Evolutionary conservation across 2,329 filamentous ascomycete genomes (phyloP).

Genomic region (Nannizziopsis arthrosporioides): DNA sequence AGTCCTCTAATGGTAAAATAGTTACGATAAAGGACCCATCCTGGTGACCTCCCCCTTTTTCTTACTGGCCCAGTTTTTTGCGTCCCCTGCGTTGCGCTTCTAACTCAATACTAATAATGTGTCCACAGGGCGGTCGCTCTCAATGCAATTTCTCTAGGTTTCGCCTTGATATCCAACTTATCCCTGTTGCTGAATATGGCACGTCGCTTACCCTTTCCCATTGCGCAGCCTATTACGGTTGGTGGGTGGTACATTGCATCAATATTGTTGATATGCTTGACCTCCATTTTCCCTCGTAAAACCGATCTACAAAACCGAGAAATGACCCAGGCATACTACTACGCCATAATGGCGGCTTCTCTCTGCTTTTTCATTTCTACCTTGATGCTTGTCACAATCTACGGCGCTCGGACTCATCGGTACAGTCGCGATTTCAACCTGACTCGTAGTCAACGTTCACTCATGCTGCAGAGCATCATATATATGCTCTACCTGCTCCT

Average conservation of each 20-base stretch:
- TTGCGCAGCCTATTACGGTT: conserved; percentile 50
- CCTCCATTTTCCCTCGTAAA: conserved; percentile 35
- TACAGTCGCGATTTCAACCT: conserved; percentile 47
- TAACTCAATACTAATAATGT: neutral
- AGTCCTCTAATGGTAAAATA: conserved; percentile 36
- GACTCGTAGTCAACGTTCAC: conserved; percentile 45
- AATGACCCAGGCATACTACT: conserved; percentile 48
- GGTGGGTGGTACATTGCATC: conserved; percentile 48
- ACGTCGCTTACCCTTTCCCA: conserved; percentile 41
- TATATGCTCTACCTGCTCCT: conserved; percentile 32
- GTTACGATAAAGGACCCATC: conserved; percentile 41
- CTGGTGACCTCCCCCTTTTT: conserved; percentile 31
- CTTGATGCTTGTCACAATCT: conserved; percentile 45
- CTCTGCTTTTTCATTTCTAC: conserved; percentile 46
- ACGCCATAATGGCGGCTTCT: conserved; percentile 46
- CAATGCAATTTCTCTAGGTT: conserved; percentile 45
- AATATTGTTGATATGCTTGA: conserved; percentile 42
- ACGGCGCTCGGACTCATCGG: conserved; percentile 43
- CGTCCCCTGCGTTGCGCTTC: conserved; percentile 2
- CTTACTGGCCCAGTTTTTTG: neutral
- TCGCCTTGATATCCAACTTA: conserved; percentile 44
- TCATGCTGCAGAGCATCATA: conserved; percentile 36
- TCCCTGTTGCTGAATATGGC: conserved; percentile 50
- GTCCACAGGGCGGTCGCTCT: conserved; percentile 39
- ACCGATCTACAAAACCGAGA: conserved; percentile 35